phyloP scores from a whole-genome alignment of 345 rosid species.

The Cardamine resedifolia region DNA sequence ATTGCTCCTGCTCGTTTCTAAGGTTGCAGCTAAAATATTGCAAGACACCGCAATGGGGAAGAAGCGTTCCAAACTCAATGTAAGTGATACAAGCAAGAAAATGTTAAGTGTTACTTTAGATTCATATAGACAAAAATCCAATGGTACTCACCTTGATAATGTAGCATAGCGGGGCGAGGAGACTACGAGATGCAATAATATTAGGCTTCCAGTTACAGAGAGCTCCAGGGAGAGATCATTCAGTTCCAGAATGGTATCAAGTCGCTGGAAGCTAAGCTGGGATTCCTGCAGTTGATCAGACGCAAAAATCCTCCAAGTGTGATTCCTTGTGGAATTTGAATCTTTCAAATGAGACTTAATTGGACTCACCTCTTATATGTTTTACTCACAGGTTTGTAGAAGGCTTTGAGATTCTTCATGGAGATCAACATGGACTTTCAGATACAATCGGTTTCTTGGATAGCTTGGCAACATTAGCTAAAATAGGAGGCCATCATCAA shows the following conservation, averaged over 20 bases:
- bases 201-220: constrained; percentile 93
- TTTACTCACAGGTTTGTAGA: constrained; percentile 43
- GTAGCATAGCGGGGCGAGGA: constrained; percentile 87
- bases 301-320: constrained; percentile 34
- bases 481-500: constrained; percentile 53
- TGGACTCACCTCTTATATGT: not conserved
- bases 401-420: constrained; percentile 85
- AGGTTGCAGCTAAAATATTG: constrained; percentile 79
- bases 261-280: constrained; percentile 68
- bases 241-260: constrained; percentile 91
- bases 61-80: constrained; percentile 73
- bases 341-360: not conserved
- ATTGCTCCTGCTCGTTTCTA: not conserved
- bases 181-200: constrained; percentile 86
- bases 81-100: constrained; percentile 32
- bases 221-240: constrained; percentile 75
- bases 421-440: constrained; percentile 67
- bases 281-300: constrained; percentile 34
- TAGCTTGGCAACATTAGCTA: constrained; percentile 61
- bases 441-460: constrained; percentile 72
- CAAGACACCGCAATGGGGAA: constrained; percentile 88
- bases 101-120: not conserved
- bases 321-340: constrained; percentile 41
- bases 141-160: constrained; percentile 15
- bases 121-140: not conserved